A percentile compares a stretch with the other conserved stretches of the same genome.
phyloP scores from a whole-genome alignment of 305 asterid genomes.

The Andrographis paniculata region DNA sequence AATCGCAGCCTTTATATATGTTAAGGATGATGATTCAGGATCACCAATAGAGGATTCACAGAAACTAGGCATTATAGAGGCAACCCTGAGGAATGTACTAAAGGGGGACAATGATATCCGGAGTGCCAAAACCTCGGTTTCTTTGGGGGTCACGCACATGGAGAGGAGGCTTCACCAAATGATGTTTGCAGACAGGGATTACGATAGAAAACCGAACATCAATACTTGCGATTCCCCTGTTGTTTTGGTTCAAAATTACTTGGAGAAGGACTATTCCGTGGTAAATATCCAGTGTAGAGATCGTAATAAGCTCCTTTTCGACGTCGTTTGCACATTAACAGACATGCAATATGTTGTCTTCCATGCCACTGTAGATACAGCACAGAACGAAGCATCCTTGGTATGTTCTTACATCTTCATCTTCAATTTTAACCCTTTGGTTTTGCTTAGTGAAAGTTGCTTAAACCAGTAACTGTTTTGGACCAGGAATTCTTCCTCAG shows the following conservation, averaged over 20 bases:
- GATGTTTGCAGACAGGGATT: constrained; percentile 94
- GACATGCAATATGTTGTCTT: constrained; percentile 74
- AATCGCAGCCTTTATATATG: constrained; percentile 59
- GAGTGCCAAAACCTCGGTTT: constrained; percentile 64
- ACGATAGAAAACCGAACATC: constrained; percentile 45
- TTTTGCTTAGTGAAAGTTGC: background rate
- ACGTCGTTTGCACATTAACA: constrained; percentile 73
- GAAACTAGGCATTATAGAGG: constrained; percentile 50
- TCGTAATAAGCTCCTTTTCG: constrained; percentile 72
- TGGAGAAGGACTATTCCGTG: constrained; percentile 74
- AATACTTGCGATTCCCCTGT: constrained; percentile 25
- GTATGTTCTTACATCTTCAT: constrained; percentile 22
- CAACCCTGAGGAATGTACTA: constrained; percentile 69
- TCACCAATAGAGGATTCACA: constrained; percentile 51
- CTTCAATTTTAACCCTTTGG: background rate
- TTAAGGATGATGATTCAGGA: constrained; percentile 61
- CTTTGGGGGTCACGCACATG: constrained; percentile 60
- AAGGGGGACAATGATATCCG: constrained; percentile 79
- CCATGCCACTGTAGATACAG: constrained; percentile 68
- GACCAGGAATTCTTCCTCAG: constrained; percentile 80
- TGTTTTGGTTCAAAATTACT: constrained; percentile 60
- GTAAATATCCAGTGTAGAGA: constrained; percentile 66
- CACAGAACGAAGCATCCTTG: constrained; percentile 48
- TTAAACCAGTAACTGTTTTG: background rate
- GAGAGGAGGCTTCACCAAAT: constrained; percentile 98